Evolutionary conservation across 495 filamentous ascomycete genomes (phyloP).

Genomic region (Astrocystis sublimbata): DNA sequence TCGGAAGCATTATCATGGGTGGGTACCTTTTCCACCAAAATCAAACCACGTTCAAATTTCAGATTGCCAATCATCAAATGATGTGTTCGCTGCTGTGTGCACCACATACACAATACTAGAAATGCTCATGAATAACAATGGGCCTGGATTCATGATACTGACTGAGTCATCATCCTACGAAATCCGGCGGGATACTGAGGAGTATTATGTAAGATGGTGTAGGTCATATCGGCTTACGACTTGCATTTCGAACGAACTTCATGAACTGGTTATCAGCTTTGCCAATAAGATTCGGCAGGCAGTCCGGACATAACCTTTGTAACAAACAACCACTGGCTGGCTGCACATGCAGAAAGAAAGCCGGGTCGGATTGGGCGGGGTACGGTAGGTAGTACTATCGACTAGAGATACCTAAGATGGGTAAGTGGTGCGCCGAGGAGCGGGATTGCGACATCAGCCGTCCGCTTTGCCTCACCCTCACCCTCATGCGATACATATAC

Average conservation of each 20-base stretch:
- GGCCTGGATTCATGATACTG: not conserved
- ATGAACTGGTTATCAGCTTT: not conserved
- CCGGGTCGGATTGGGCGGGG: not conserved
- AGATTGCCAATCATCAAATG: not conserved
- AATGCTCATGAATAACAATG: not conserved
- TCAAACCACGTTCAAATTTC: not conserved
- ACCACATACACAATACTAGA: not conserved
- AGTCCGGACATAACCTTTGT: not conserved
- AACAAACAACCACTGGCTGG: too few relatives aligned
- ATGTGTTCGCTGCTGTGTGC: not conserved
- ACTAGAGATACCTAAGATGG: not conserved
- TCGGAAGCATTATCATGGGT: not conserved
- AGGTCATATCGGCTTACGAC: not conserved
- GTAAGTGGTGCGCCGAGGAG: slow-evolving; percentile 22
- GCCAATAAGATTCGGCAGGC: not conserved
- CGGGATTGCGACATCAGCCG: slow-evolving; percentile 35
- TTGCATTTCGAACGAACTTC: not conserved
- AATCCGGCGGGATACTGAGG: not conserved
- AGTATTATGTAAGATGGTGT: not conserved
- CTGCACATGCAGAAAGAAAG: not conserved
- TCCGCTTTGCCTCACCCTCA: slow-evolving; percentile 24
- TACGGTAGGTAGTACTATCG: not conserved
- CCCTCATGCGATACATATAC: slow-evolving; percentile 4
- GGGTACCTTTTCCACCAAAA: not conserved
- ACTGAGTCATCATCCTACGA: not conserved